Evolutionary conservation across 2,329 filamentous ascomycete species (phyloP), one percentile per base, ranked within the genome.

Genomic region (Dactylellina sp.): DNA sequence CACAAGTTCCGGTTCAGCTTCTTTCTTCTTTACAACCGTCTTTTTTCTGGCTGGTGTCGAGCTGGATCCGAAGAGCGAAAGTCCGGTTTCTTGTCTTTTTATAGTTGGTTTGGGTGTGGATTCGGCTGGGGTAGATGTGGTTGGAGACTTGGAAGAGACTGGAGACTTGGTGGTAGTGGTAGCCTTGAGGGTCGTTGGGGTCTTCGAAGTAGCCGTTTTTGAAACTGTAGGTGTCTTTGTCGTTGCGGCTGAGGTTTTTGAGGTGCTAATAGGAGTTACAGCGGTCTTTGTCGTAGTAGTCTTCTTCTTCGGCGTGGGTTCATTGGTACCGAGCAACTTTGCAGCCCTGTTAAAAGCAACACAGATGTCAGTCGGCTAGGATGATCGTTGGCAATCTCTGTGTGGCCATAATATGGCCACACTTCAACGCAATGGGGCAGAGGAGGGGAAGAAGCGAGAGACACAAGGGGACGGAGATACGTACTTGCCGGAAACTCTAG

Each of bases 311-410:
- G 55, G 61, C 20, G 70, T 53, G 18, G 61, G 40, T 4, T 56
- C 61, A 44, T 66, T 60, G 6, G 61, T 65, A 12, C 70, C 70
- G 22, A 74, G 70, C 35, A 74, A 52, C 65, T 74, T 74, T 24
- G 70, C 70, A 12, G 70, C 70, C 55, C 70, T 74, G 35, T 25
- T 20, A 32, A 11, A 40, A 16, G 61, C 37, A 37, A 55, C 35
- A 70, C 35, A 40, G 40, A 28, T 16, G 47, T 74, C 47, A 74
- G 61, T 40, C 25, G 18, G 42, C 42, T 0, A 42, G 22, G 25
- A 44, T 46, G 16, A 40, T 20, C 25, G n/a, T 24, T 39, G 61
- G 44, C 14, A 18, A 62, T 59, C 53, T 22, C 46, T 71, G 42
- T 55, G 44, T 44, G 40, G 47, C 55, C 56, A 60, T 16, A 7